phyloP scores from a whole-genome alignment of 2,329 filamentous ascomycete genomes.

The Colletotrichum spaethianum region DNA sequence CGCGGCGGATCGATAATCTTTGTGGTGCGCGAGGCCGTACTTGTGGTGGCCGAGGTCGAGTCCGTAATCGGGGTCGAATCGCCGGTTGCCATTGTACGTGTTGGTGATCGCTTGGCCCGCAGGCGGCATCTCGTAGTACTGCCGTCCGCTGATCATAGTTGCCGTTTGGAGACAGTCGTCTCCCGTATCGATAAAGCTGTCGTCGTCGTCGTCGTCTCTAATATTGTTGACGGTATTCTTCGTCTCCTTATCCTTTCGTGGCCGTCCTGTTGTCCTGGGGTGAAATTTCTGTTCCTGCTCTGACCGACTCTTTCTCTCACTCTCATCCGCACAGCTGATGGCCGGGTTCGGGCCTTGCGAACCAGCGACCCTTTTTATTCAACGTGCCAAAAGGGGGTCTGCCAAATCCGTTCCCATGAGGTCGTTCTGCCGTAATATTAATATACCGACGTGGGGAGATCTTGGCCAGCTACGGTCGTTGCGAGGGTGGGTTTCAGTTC shows the following conservation, averaged over 20 bases:
- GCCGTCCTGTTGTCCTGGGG: conserved; percentile 1
- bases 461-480: conserved; percentile 29
- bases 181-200: background rate
- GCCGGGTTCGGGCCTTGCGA: background rate
- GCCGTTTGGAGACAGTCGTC: background rate
- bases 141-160: conserved; percentile 34
- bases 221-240: too few relatives aligned
- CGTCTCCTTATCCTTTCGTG: too few relatives aligned
- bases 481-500: conserved; percentile 38
- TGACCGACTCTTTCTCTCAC: conserved; percentile 9
- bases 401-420: conserved; percentile 31
- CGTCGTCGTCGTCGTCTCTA: background rate
- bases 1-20: conserved; percentile 9
- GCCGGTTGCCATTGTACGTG: conserved; percentile 13
- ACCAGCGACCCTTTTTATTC: conserved; percentile 21
- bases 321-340: conserved; percentile 13
- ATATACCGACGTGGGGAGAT: conserved; percentile 37
- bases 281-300: background rate
- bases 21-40: conserved; percentile 5
- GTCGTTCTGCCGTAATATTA: conserved; percentile 41
- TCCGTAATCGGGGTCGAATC: conserved; percentile 36
- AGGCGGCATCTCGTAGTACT: conserved; percentile 34
- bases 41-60: conserved; percentile 21
- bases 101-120: conserved; percentile 18
- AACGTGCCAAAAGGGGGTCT: conserved; percentile 9